phyloP scores from a whole-genome alignment of 768 basidiomycete genomes.

The Termitomyces sp. region DNA sequence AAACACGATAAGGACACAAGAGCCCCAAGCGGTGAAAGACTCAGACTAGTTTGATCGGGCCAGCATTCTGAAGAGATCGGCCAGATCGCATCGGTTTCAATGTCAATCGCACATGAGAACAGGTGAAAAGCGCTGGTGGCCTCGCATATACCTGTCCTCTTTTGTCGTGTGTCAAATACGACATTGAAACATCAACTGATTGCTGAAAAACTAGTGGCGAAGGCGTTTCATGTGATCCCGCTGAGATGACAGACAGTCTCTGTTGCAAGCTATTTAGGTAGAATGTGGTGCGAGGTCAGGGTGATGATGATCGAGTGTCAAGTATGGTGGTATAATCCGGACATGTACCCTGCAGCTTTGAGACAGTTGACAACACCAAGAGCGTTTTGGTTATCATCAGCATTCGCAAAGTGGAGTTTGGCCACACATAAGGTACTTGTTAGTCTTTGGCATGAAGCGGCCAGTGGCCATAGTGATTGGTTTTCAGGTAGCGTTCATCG shows the following conservation, averaged over 20 bases:
- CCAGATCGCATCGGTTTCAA: not conserved
- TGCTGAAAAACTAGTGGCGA: not conserved
- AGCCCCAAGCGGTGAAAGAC: too few relatives aligned
- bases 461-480: too few relatives aligned
- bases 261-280: not conserved
- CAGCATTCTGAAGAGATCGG: not conserved
- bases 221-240: too few relatives aligned
- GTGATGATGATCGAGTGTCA: not conserved
- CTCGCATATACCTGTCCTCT: too few relatives aligned
- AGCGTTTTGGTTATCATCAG: too few relatives aligned
- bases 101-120: not conserved
- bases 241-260: not conserved
- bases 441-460: too few relatives aligned
- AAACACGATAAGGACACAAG: not conserved
- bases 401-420: too few relatives aligned
- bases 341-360: not conserved
- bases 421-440: too few relatives aligned
- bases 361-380: not conserved
- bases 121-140: too few relatives aligned
- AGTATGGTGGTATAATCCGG: not conserved
- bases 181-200: not conserved
- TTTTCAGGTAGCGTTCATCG: too few relatives aligned
- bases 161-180: too few relatives aligned
- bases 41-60: too few relatives aligned
- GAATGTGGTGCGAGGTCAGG: not conserved